phyloP scores from a whole-genome alignment of 2,329 filamentous ascomycete species.

The Hymenoscyphus albidus region DNA sequence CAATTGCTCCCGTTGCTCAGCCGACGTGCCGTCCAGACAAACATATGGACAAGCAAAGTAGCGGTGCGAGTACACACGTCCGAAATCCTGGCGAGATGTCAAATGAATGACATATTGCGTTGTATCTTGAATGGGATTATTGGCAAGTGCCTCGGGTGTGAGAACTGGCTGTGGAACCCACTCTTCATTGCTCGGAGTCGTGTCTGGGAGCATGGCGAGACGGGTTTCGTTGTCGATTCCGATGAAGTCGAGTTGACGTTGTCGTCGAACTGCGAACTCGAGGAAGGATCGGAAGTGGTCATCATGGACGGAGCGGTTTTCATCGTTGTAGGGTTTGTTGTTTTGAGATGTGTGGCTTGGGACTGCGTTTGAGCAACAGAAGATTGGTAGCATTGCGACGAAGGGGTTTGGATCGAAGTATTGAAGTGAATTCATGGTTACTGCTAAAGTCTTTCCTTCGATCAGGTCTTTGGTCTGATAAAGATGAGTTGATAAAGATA shows the following conservation, averaged over 20 bases:
- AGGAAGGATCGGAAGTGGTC: constrained; percentile 25
- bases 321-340: constrained; percentile 23
- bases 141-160: constrained; percentile 21
- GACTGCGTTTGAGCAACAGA: constrained; percentile 22
- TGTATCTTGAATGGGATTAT: constrained; percentile 24
- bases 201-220: background rate
- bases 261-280: constrained; percentile 17
- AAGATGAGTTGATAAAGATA: background rate
- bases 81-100: constrained; percentile 28
- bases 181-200: constrained; percentile 3
- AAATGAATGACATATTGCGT: constrained; percentile 29
- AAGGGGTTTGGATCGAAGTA: background rate
- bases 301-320: constrained; percentile 24
- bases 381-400: constrained; percentile 16
- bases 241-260: constrained; percentile 7
- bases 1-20: too few relatives aligned
- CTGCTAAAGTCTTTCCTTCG: background rate
- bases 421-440: background rate
- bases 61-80: constrained; percentile 28
- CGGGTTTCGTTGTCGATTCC: background rate
- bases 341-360: constrained; percentile 9
- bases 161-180: constrained; percentile 18
- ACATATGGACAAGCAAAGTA: constrained; percentile 28
- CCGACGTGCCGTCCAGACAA: background rate
- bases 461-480: background rate